phyloP scores from a whole-genome alignment of 169 alveolate genomes.

The Babesia sp. region DNA sequence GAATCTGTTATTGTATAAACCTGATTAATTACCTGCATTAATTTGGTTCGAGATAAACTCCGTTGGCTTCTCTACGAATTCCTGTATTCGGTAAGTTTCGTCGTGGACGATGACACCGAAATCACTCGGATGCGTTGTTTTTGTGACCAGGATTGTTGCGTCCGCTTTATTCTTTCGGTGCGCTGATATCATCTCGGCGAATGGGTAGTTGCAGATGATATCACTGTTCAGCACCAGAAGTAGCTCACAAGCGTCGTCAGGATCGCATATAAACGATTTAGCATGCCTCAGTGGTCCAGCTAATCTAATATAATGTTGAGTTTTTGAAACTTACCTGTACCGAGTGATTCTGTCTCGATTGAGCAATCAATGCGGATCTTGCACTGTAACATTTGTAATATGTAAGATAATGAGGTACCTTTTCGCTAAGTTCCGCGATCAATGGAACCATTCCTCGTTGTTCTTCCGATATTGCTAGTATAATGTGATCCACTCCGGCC shows the following conservation, averaged over 20 bases:
- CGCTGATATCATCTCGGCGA: constrained; percentile 88
- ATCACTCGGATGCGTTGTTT: constrained; percentile 94
- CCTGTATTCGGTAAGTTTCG: constrained; percentile 81
- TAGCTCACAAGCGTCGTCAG: constrained; percentile 81
- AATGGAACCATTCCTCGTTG: constrained; percentile 81
- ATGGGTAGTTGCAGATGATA: constrained; percentile 94
- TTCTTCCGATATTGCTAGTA: constrained; percentile 88
- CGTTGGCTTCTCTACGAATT: constrained; percentile 94
- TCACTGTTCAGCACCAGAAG: constrained; percentile 96
- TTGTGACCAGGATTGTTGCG: constrained; percentile 87
- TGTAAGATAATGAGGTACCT: constrained; percentile 23
- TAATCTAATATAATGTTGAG: constrained; percentile 23
- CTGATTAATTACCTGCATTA: constrained; percentile 78
- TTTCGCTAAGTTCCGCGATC: constrained; percentile 76
- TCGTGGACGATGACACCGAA: constrained; percentile 95
- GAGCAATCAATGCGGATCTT: constrained; percentile 88
- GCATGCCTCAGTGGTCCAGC: constrained; percentile 91
- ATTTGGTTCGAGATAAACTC: constrained; percentile 86
- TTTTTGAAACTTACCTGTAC: constrained; percentile 86
- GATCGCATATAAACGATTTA: constrained; percentile 79
- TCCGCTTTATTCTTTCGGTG: constrained; percentile 89
- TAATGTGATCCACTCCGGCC: constrained; percentile 84
- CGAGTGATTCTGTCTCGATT: constrained; percentile 95
- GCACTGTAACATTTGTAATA: constrained; percentile 65
- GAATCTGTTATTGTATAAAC: background rate